Evolutionary conservation across 2,329 filamentous ascomycete genomes (phyloP).

Genomic region (Calonectria pteridis): DNA sequence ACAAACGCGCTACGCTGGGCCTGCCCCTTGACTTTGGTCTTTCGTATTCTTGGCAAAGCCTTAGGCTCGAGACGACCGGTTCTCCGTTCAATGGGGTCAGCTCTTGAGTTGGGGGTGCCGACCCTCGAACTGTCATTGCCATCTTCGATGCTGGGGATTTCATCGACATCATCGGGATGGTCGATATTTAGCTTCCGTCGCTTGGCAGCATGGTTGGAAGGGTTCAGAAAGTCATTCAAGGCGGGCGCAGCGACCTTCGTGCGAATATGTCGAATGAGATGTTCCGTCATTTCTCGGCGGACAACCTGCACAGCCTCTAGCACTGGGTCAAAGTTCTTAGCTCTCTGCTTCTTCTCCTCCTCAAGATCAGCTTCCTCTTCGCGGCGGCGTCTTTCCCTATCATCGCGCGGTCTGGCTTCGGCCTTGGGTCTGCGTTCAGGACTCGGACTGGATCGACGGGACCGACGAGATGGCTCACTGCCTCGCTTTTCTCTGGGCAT

Average conservation of each 20-base stretch:
- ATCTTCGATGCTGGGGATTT: constrained; percentile 63
- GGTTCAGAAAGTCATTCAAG: constrained; percentile 85
- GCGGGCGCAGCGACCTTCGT: constrained; percentile 86
- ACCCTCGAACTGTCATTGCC: constrained; percentile 72
- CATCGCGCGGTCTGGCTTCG: constrained; percentile 59
- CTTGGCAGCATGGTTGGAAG: constrained; percentile 82
- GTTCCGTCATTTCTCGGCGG: constrained; percentile 84
- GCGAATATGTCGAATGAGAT: constrained; percentile 89
- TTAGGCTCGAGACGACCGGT: constrained; percentile 68
- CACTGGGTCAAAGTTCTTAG: constrained; percentile 91
- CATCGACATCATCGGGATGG: constrained; percentile 73
- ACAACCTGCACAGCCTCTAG: constrained; percentile 84
- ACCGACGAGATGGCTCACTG: constrained; percentile 39
- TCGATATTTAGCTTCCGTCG: constrained; percentile 83
- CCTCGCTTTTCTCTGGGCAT: constrained; percentile 47
- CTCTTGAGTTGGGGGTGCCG: constrained; percentile 75
- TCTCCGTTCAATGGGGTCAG: constrained; percentile 71
- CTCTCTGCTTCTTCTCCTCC: constrained; percentile 89
- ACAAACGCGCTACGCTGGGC: constrained; percentile 73
- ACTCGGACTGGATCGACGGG: constrained; percentile 51
- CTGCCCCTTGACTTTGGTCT: constrained; percentile 68
- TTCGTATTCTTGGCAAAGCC: constrained; percentile 81
- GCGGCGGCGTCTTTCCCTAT: constrained; percentile 72
- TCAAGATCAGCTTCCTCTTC: constrained; percentile 88
- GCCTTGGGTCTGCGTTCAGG: constrained; percentile 46